Percentiles rank a stretch among this genome's conserved stretches.
Conservation (phyloP, 2,329 filamentous ascomycete species). For the Penicillium sp. region DNA sequence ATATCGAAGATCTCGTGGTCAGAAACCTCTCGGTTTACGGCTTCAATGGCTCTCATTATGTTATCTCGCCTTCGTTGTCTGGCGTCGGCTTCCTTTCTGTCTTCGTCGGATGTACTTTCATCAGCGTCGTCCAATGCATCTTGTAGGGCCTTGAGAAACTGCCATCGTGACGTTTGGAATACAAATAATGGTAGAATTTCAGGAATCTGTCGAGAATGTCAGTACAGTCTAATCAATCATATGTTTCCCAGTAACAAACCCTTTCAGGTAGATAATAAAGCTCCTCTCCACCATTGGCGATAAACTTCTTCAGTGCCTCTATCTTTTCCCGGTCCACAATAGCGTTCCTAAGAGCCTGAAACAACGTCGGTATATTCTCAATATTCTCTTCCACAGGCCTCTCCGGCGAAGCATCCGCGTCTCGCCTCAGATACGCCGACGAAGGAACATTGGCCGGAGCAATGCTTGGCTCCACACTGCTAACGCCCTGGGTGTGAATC, state of each 20-base stretch:
- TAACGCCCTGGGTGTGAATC: slow-evolving; percentile 56
- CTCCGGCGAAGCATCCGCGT: slow-evolving; percentile 43
- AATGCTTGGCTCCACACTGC: slow-evolving; percentile 41
- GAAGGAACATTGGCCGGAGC: slow-evolving; percentile 16
- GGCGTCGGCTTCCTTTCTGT: slow-evolving; percentile 41
- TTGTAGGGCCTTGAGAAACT: slow-evolving; percentile 68
- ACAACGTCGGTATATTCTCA: slow-evolving; percentile 63
- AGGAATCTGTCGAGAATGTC: slow-evolving; percentile 57
- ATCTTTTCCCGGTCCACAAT: slow-evolving; percentile 90
- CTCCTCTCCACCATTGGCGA: slow-evolving; percentile 72
- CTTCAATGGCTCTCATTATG: slow-evolving; percentile 68
- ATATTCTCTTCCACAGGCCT: slow-evolving; percentile 51
- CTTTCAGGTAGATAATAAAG: slow-evolving; percentile 67
- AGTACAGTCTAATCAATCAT: background rate
- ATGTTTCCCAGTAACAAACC: slow-evolving; percentile 27
- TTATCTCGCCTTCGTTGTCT: slow-evolving; percentile 56
- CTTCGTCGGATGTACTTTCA: slow-evolving; percentile 41
- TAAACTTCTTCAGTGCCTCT: slow-evolving; percentile 74
- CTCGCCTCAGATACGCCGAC: slow-evolving; percentile 31
- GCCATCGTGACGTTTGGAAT: slow-evolving; percentile 80
- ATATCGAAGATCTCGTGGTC: slow-evolving; percentile 86
- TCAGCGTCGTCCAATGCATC: slow-evolving; percentile 55
- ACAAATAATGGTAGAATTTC: slow-evolving; percentile 82
- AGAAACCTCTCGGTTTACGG: slow-evolving; percentile 75
- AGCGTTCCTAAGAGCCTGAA: slow-evolving; percentile 63